These are phyloP conservation scores for Rhytidhysteron rufulum DNA, from an alignment of 2,329 filamentous ascomycete genomes.

Conservation along the genomic window DNA sequence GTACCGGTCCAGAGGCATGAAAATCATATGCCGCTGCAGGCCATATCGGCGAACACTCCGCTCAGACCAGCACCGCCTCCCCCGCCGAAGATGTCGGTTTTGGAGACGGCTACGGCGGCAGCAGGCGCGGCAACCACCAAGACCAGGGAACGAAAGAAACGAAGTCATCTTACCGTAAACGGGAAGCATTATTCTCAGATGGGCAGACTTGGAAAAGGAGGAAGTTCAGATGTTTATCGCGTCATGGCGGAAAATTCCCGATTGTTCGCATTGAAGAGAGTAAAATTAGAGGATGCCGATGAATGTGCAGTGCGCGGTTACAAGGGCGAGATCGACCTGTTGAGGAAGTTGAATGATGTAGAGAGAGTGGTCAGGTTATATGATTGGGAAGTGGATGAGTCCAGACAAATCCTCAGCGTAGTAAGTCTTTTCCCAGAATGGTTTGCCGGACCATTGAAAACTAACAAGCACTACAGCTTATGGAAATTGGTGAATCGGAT, in stretches of 20 bases:
- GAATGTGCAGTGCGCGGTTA: conserved; percentile 79
- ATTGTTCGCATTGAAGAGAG: conserved; percentile 89
- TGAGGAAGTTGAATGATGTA: conserved; percentile 76
- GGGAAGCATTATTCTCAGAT: conserved; percentile 86
- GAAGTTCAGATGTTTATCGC: conserved; percentile 90
- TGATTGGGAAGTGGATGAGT: conserved; percentile 90
- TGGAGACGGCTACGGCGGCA: conserved; percentile 84
- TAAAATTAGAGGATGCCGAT: conserved; percentile 86
- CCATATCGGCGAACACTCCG: conserved; percentile 66
- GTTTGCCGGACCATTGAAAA: conserved; percentile 2
- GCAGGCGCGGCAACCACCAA: conserved; percentile 78
- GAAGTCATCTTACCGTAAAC: conserved; percentile 83
- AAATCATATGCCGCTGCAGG: conserved; percentile 48
- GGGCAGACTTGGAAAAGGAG: conserved; percentile 86
- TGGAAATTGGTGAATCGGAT: conserved; percentile 96
- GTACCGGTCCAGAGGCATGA: conserved; percentile 33
- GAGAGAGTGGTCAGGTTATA: conserved; percentile 87
- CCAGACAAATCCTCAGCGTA: conserved; percentile 83
- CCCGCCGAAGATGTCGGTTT: conserved; percentile 91
- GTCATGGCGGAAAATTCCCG: conserved; percentile 97
- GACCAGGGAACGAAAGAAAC: conserved; percentile 65
- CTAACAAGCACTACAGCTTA: conserved; percentile 56
- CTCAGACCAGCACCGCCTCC: conserved; percentile 72
- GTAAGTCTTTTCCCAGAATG: conserved; percentile 47
- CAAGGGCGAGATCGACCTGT: conserved; percentile 91